These are phyloP conservation scores for Talaromyces proteolyticus DNA, from an alignment of 495 filamentous ascomycete species.

Conservation along the genomic window DNA sequence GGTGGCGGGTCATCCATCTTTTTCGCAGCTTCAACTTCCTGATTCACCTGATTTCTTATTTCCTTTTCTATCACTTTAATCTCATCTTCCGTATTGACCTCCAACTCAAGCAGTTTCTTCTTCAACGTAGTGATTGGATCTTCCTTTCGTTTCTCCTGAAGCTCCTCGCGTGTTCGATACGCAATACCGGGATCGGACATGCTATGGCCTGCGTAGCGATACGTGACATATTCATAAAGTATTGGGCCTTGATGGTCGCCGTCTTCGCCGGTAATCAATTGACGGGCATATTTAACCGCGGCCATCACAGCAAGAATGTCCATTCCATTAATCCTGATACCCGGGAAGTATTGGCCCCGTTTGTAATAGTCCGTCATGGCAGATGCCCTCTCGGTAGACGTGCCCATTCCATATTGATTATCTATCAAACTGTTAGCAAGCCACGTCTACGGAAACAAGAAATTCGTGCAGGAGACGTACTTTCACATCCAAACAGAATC, in stretches of 20 bases:
- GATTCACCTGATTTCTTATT: not conserved
- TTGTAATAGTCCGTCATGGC: constrained; percentile 6
- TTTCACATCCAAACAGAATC: constrained; percentile 2
- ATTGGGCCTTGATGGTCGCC: constrained; percentile 2
- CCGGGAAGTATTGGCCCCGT: constrained; percentile 3
- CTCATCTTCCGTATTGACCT: constrained; percentile 4
- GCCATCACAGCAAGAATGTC: constrained; percentile 3
- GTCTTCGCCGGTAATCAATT: not conserved
- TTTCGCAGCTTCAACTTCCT: not conserved
- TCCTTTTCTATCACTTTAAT: constrained; percentile 1
- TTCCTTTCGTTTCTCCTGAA: constrained; percentile 3
- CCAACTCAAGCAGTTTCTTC: not conserved
- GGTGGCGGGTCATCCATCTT: constrained; percentile 5
- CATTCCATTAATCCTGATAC: constrained; percentile 4
- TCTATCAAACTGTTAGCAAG: not conserved
- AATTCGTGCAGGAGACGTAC: not conserved
- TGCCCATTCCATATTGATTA: constrained; percentile 9
- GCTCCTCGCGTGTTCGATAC: constrained; percentile 2
- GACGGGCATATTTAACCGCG: constrained; percentile 2
- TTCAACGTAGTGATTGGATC: constrained; percentile 2
- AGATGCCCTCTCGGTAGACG: constrained; percentile 4
- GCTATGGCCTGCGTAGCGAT: constrained; percentile 2
- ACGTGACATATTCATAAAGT: constrained; percentile 2
- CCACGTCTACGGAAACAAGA: not conserved
- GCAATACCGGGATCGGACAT: constrained; percentile 7